Conservation (phyloP, 768 basidiomycete genomes). For the Lactarius psammicola region DNA sequence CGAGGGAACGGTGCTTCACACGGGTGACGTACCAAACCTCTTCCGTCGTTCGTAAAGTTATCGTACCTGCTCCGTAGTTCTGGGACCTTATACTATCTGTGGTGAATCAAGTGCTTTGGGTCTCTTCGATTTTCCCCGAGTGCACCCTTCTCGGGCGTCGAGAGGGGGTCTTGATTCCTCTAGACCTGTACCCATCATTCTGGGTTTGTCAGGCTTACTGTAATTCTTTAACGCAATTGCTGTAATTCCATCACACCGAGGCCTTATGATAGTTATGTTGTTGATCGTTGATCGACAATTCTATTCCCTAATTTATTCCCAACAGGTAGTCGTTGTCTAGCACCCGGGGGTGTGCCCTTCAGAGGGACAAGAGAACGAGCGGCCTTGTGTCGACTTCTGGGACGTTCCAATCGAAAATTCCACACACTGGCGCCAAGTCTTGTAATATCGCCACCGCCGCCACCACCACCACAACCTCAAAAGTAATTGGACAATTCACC, state of each 20-base stretch:
- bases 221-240: neutral
- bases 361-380: neutral
- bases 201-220: neutral
- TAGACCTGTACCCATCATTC: neutral
- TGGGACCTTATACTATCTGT: neutral
- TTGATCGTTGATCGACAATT: too few species aligned
- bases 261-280: too few species aligned
- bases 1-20: neutral
- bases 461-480: neutral
- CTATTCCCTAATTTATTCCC: too few species aligned
- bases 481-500: neutral
- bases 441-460: neutral
- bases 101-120: neutral
- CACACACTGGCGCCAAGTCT: neutral
- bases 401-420: neutral
- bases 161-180: neutral
- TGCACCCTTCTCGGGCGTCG: neutral
- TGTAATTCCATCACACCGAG: neutral
- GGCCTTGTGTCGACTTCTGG: neutral
- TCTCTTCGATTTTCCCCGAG: neutral
- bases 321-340: too few species aligned
- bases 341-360: neutral
- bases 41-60: neutral
- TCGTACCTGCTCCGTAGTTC: neutral
- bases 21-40: neutral